These are phyloP conservation scores for Aureobasidium sp. DNA, from an alignment of 2,329 filamentous ascomycete genomes.

Conservation along the genomic window DNA sequence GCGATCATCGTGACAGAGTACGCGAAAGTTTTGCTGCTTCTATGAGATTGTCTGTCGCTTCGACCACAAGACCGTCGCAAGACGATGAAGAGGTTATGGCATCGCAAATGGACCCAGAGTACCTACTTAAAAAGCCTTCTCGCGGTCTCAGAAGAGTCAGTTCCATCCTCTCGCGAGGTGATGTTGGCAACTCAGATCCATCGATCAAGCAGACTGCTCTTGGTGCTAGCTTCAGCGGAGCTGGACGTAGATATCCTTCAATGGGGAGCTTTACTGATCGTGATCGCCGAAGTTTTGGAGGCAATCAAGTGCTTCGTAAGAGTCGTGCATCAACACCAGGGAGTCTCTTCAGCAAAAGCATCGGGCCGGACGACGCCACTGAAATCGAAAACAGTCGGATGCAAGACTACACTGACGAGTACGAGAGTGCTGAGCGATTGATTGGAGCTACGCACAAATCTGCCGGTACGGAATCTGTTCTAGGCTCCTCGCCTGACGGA, in stretches of 20 bases:
- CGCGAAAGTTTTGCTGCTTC: conserved; percentile 67
- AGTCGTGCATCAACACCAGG: conserved; percentile 50
- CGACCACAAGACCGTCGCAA: conserved; percentile 15
- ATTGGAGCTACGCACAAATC: conserved; percentile 11
- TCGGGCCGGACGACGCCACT: conserved; percentile 26
- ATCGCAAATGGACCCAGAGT: conserved; percentile 42
- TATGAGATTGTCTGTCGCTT: conserved; percentile 25
- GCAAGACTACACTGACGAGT: conserved; percentile 16
- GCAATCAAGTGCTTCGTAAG: conserved; percentile 30
- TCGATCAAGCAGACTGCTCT: conserved; percentile 16
- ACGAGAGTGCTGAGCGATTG: conserved; percentile 4
- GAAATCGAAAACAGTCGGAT: conserved; percentile 24
- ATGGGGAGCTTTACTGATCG: conserved; percentile 55
- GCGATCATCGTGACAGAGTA: conserved; percentile 52
- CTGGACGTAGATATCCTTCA: conserved; percentile 60
- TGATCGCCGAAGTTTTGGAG: conserved; percentile 48
- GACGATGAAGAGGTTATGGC: conserved; percentile 40
- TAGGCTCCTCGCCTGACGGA: conserved; percentile 23
- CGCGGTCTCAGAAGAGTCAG: conserved; percentile 71
- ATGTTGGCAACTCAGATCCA: conserved; percentile 52
- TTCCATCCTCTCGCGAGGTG: conserved; percentile 81
- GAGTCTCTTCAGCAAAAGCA: conserved; percentile 27
- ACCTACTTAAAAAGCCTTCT: conserved; percentile 40
- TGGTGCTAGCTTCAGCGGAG: conserved; percentile 39
- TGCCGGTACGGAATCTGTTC: conserved; percentile 13